Evolutionary conservation across 116 monocot genomes (phyloP), one percentile per base, ranked within the genome.

Genomic region (Posidonia oceanica): DNA sequence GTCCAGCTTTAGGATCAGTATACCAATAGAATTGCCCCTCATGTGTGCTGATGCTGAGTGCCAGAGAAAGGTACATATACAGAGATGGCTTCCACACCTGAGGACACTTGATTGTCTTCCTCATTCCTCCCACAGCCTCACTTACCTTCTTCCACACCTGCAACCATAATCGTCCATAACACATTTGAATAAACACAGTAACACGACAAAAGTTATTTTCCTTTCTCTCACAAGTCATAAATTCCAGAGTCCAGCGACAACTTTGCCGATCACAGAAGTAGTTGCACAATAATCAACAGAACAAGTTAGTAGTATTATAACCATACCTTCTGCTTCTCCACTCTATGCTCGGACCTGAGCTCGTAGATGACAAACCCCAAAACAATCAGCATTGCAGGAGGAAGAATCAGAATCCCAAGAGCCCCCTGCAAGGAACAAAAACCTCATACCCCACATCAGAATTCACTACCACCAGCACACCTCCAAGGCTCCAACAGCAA

Each of bases 21-120:
- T 76, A 87, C 91, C 87, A 91, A 55, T 91, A 91, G 74, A 91
- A 91, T 36, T 87, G 87, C 17, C 87, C 91, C 61, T 91, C 91
- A 69, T 87, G 83, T 3, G 83, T 91, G 73, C 83, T 91, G 60
- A 91, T 69, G 74, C 91, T 91, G 40, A 91, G 79, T 5, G 87
- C 87, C 72, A 87, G 23, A 13, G 87, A 91, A 52, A 87, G 57
- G 66, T 65, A 91, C 82, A 91, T 91, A 71, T 79, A 91, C 1
- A 91, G 59, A 0, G 84, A 79, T 0, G 91, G 87, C 69, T 81
- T 87, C 91, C 91, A 91, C 38, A 91, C 91, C 16, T 75, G 54
- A 10, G 83, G 76, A 65, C 59, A 77, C 48, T 60, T 75, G 69
- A 91, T 84, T 15, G 87, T 85, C 70, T 29, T 82, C 38, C 42